These are phyloP conservation scores for Uncinocarpus reesii DNA, from an alignment of 2,329 filamentous ascomycete genomes.

Conservation along the genomic window DNA sequence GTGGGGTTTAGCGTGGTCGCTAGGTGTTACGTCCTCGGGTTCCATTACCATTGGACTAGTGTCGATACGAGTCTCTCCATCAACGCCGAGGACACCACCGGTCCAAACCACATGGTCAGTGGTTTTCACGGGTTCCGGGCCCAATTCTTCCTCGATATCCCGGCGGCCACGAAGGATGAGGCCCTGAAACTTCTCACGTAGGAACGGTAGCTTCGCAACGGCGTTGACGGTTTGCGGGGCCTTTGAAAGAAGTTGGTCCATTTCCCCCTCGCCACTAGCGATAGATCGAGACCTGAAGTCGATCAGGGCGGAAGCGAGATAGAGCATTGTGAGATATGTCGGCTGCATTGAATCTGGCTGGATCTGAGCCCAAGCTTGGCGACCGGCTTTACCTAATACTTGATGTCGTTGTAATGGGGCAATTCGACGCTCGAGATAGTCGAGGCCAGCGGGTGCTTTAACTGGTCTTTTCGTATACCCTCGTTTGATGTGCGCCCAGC, in stretches of 20 bases:
- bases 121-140: slow-evolving; percentile 8
- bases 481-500: slow-evolving; percentile 48
- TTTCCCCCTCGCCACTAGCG: slow-evolving; percentile 24
- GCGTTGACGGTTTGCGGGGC: slow-evolving; percentile 32
- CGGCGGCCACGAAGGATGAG: slow-evolving; percentile 26
- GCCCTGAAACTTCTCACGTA: slow-evolving; percentile 34
- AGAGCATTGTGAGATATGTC: slow-evolving; percentile 36
- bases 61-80: slow-evolving; percentile 19
- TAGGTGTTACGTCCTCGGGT: slow-evolving; percentile 2
- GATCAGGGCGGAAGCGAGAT: slow-evolving; percentile 33
- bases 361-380: slow-evolving; percentile 29
- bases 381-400: slow-evolving; percentile 26
- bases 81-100: slow-evolving; percentile 27
- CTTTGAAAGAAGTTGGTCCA: slow-evolving; percentile 22
- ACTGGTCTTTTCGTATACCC: slow-evolving; percentile 26
- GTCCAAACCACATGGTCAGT: slow-evolving; percentile 26
- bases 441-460: slow-evolving; percentile 23
- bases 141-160: slow-evolving; percentile 1
- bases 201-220: slow-evolving; percentile 31
- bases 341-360: slow-evolving; percentile 35
- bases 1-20: background rate
- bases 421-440: slow-evolving; percentile 25
- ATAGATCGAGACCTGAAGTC: slow-evolving; percentile 31
- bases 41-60: background rate
- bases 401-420: slow-evolving; percentile 18